Conservation (phyloP, 306 rosid genomes). For the Vigna angularis region DNA sequence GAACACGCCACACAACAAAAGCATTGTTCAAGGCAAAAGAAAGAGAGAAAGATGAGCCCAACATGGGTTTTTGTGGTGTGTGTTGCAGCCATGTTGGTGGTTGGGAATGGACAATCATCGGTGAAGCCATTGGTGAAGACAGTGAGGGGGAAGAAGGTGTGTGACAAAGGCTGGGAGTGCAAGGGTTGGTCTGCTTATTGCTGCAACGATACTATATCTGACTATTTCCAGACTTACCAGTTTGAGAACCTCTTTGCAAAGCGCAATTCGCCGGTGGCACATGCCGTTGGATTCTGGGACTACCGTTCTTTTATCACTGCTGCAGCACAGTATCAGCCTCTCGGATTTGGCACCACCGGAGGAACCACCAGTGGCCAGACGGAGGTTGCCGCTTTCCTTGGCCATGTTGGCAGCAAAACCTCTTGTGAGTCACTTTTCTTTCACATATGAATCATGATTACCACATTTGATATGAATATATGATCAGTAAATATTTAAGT, state of each 20-base stretch:
- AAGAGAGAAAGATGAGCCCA: slow-evolving; percentile 42
- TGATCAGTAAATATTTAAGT: too few relatives aligned
- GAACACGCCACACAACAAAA: not conserved
- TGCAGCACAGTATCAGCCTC: slow-evolving; percentile 73
- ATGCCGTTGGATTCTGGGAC: slow-evolving; percentile 96
- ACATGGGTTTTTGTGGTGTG: slow-evolving; percentile 53
- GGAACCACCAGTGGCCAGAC: slow-evolving; percentile 70
- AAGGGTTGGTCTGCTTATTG: slow-evolving; percentile 73
- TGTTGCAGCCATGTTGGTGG: slow-evolving; percentile 31
- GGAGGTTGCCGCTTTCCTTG: slow-evolving; percentile 91
- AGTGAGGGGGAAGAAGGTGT: slow-evolving; percentile 77
- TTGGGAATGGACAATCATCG: slow-evolving; percentile 45
- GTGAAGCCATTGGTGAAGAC: slow-evolving; percentile 66
- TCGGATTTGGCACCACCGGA: slow-evolving; percentile 90
- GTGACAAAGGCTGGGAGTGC: slow-evolving; percentile 94
- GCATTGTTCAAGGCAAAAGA: not conserved
- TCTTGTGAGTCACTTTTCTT: slow-evolving; percentile 64
- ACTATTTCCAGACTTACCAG: slow-evolving; percentile 73
- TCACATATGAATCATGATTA: not conserved
- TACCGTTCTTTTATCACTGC: slow-evolving; percentile 79
- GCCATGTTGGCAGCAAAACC: slow-evolving; percentile 92
- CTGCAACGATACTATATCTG: slow-evolving; percentile 85
- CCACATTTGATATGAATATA: too few relatives aligned
- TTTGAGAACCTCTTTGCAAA: slow-evolving; percentile 87
- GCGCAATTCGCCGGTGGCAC: slow-evolving; percentile 80